Evolutionary conservation across 768 basidiomycete species (phyloP), one percentile per base, ranked within the genome.

Genomic region (Tulasnella sp.): DNA sequence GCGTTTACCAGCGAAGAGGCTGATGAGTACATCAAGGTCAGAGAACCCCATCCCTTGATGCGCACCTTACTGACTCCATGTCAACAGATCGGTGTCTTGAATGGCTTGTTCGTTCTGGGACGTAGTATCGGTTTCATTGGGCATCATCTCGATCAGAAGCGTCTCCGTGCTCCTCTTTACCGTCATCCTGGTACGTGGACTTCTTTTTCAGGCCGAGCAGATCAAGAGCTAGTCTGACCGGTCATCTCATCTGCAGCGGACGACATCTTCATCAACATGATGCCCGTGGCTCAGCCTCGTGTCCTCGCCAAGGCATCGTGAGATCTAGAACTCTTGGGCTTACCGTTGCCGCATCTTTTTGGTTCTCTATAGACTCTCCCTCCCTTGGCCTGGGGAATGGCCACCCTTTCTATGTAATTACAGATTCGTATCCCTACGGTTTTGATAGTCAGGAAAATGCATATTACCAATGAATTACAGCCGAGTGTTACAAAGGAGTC

Each of bases 101-200:
- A 97, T 69, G 94, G 93, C 60, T 78, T 99, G 60, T 98, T 98
- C 74, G 94, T 99, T 48, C 84, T 97, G 56, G 94, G 94, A 49
- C 89, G 94, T 65, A 91, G 87, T 71, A 96, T 96, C 71, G 94
- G 93, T 64, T 96, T 98, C 81, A 92, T 94, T 67, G 92, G 92
- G 42, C 91, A 90, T 75, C 89, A 89, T 70, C 82, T 92, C 50
- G 94, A 98, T 76, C 94, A 98, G 80, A 93, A 92, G 80, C 81
- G 92, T 65, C 81, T 94, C 69, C 83, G 85, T 62, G 90, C 90
- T 38, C 89, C 90, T 45, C 77, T 97, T 54, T 94, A 97, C 81
- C 84, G 92, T 64, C 90, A 89, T 74, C 92, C 92, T 63, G 51
- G 51, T 53, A 53, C 31, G 51, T 41, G n/a, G 24, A 10, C 3